Base-by-base conservation (phyloP, 208 protist species). In the Borovskyia barvae region DNA sequence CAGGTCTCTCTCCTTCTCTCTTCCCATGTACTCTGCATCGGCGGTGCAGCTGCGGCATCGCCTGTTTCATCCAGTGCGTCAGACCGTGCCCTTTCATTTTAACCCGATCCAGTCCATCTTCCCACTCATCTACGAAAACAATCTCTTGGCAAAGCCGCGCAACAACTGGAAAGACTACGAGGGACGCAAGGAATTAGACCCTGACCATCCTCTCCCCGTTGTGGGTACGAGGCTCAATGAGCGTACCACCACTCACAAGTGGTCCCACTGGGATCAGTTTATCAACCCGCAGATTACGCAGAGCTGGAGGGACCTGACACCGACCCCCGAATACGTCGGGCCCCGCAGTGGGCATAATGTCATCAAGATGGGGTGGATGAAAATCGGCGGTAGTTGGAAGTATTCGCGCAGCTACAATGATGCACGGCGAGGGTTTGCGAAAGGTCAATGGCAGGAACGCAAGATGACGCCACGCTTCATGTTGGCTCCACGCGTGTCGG, bases 401-500 rank as follows among this genome's bases (percentile, higher is more conserved):
- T 94, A 93, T 60, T 59, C 85, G 7, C 78, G 85, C 19, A 74
- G 75, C 40, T 92, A 90, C 73, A 96, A 96, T 58, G 83, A 90
- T 57, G 67, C 79, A 0, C 86, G 90, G 6, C 71, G 70, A 4
- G 82, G 82, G 12, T 92, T 84, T 57, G 82, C 82, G 6, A 79
- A 85, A 42, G 86, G 86, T 7, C 81, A 90, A 69, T 96, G 90
- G 90, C 90, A 94, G 58, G 87, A 96, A 57, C 82, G 85, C 1
- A 93, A 94, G 55, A 94, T 93, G 83, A 94, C 90, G 22, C 90
- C 90, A 33, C 81, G 87, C 22, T 96, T 92, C 60, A 93, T 93
- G 90, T 69, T 96, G 17, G 90, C 90, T 1, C 90, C 90, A 14
- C 86, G 90, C 28, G 86, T 96, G 15, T 92, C 82, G 1, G 69